Evolutionary conservation across 176 grass and related monocot species (phyloP), one percentile per base, ranked within the genome.

Genomic region (Typha latifolia): DNA sequence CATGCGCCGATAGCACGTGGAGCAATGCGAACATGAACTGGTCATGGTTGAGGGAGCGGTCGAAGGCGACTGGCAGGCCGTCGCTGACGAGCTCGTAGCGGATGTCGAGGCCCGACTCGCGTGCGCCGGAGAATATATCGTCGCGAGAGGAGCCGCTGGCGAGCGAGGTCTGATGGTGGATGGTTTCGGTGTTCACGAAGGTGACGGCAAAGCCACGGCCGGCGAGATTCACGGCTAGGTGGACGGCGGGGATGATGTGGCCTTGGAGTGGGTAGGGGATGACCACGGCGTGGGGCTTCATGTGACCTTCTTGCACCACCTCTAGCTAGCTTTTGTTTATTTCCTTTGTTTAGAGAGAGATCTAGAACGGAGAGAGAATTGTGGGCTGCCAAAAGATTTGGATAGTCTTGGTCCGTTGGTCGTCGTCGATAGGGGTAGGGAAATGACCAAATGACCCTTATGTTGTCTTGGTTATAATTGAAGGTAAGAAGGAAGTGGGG

Each of bases 171-270:
- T 85, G 78, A 51, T 72, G 69, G 78, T 87, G 86, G 63, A 82
- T 68, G n/a, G 75, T 69, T 71, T 82, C 81, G 1, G 84, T 87
- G 91, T 84, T 84, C 16, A 87, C 74, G 69, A 90, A 95, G 66
- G 91, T 90, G 49, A 95, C 22, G 14, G 72, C 12, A 78, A 87
- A 84, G 0, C 91, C 86, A 0, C 51, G 52, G 16, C 48, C 49
- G 0, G 86, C 84, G 0, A 95, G 72, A 0, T 56, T 81, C 47
- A 77, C 48, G 20, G 86, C 72, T n/a, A 95, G 78, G 73, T 87
- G 81, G 62, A 77, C 84, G 15, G 78, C 62, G 15, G 86, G 86
- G 75, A 87, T 86, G 4, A 95, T 78, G 72, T 95, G 91, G 19
- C 86, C 91, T 72, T 87, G 78, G 63, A 87, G 66, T 24, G 86